Percentiles rank a stretch among this genome's conserved stretches.
These are phyloP conservation scores for Diplocarpon rosae DNA, from an alignment of 2,329 filamentous ascomycete species.

Conservation along the genomic window DNA sequence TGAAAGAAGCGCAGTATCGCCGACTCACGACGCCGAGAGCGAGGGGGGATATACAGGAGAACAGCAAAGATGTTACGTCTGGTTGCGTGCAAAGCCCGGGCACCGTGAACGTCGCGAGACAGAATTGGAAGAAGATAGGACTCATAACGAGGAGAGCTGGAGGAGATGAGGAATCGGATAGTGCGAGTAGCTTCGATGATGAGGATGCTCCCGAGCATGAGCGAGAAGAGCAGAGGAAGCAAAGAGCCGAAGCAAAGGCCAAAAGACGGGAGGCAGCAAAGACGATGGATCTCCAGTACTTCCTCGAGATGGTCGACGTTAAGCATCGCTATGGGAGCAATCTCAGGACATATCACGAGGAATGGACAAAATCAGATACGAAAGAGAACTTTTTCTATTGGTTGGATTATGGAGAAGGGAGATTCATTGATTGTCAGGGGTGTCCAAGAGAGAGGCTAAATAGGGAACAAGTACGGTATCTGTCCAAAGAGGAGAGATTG, in stretches of 20 bases:
- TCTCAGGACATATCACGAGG: conserved; percentile 67
- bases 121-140: conserved; percentile 67
- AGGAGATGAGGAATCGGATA: conserved; percentile 43
- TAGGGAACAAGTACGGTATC: conserved; percentile 69
- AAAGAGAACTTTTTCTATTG: conserved; percentile 90
- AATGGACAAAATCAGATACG: conserved; percentile 70
- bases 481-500: conserved; percentile 70
- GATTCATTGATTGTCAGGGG: conserved; percentile 53
- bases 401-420: conserved; percentile 75
- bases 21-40: conserved; percentile 36
- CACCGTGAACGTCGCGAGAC: conserved; percentile 35
- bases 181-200: conserved; percentile 14
- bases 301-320: conserved; percentile 70
- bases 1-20: conserved; percentile 46
- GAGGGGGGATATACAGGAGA: conserved; percentile 12
- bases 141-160: conserved; percentile 62
- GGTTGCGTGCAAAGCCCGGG: conserved; percentile 1
- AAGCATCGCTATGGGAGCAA: conserved; percentile 86
- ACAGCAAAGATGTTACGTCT: conserved; percentile 1
- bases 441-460: conserved; percentile 68
- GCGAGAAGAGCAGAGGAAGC: conserved; percentile 32
- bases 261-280: conserved; percentile 56
- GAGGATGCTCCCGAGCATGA: conserved; percentile 23
- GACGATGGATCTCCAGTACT: conserved; percentile 79
- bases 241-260: conserved; percentile 31